Base-by-base conservation (phyloP, 352 stramenopile genomes). In the Pythium folliculosum region DNA sequence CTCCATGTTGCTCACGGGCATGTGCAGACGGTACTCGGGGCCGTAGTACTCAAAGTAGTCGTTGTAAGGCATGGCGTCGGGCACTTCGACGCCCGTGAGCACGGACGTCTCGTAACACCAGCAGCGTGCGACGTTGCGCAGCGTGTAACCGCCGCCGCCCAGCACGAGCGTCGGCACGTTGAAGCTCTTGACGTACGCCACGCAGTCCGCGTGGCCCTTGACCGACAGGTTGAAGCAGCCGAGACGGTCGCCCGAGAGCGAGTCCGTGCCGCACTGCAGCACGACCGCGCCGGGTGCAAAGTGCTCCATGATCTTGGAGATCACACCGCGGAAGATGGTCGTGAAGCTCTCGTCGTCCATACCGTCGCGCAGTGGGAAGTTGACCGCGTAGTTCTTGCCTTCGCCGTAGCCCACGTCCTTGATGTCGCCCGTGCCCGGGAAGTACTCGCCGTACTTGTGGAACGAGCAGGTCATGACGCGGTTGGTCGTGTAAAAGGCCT, bases 31-130 rank as follows among this genome's bases (percentile, higher is more conserved):
- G 81, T 98, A 99, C 74, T 99, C 95, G 1, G 97, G 97, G 0
- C 94, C 95, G 78, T 98, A 99, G 81, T 99, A 99, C 78, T 99
- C 97, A 81, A 98, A 99, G 83, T 99, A 99, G 77, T 99, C 96
- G 83, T 99, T 99, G 85, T 98, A 99, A 5, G 98, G 98, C 77
- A 99, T 98, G 6, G 98, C 92, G 64, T 99, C 96, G 1, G 86
- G 82, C 10, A 96, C 76, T 27, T 97, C 82, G 32, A 97, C 91
- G 37, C 92, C 95, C 17, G 97, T 87, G 30, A 99, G 80, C n/a
- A 99, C 86, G 10, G 93, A 91, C 22, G 96, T 99, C 77, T 99
- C 97, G 77, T 99, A 99, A 48, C 94, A 98, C 84, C 86, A 95
- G 17, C 76, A 77, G 32, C 87, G 86, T 5, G 97, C 92, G 9